These are phyloP conservation scores for Flaveria sonorensis DNA, from an alignment of 129 eudicot genomes.

Conservation along the genomic window DNA sequence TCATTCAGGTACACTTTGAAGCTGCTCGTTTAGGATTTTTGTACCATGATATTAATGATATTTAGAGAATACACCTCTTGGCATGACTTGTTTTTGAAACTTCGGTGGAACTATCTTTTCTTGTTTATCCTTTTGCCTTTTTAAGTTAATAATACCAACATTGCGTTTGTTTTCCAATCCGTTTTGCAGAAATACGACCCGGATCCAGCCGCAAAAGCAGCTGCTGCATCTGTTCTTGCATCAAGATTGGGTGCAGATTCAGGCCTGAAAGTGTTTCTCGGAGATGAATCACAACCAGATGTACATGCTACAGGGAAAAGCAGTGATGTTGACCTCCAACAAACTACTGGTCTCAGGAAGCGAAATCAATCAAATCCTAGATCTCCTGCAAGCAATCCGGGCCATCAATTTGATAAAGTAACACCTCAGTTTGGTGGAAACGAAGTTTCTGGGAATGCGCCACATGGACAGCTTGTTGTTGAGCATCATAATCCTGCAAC, in stretches of 20 bases:
- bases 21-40: not conserved
- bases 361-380: constrained; percentile 58
- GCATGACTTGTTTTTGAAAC: not conserved
- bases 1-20: constrained; percentile 73
- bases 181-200: constrained; percentile 86
- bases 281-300: constrained; percentile 51
- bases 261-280: constrained; percentile 71
- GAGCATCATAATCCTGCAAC: constrained; percentile 66
- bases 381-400: constrained; percentile 43
- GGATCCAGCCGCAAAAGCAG: constrained; percentile 96
- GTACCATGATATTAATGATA: not conserved
- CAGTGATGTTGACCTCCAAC: constrained; percentile 61
- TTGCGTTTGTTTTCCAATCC: not conserved
- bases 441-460: constrained; percentile 42
- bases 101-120: not conserved
- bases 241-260: constrained; percentile 87
- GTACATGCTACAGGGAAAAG: constrained; percentile 53
- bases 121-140: not conserved
- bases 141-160: not conserved
- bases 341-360: constrained; percentile 71
- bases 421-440: constrained; percentile 36
- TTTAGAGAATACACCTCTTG: too few species aligned
- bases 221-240: constrained; percentile 90
- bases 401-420: constrained; percentile 41
- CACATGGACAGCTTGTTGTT: constrained; percentile 56